Conservation (phyloP, 2,329 filamentous ascomycete species). For the Elsinoe fawcettii region DNA sequence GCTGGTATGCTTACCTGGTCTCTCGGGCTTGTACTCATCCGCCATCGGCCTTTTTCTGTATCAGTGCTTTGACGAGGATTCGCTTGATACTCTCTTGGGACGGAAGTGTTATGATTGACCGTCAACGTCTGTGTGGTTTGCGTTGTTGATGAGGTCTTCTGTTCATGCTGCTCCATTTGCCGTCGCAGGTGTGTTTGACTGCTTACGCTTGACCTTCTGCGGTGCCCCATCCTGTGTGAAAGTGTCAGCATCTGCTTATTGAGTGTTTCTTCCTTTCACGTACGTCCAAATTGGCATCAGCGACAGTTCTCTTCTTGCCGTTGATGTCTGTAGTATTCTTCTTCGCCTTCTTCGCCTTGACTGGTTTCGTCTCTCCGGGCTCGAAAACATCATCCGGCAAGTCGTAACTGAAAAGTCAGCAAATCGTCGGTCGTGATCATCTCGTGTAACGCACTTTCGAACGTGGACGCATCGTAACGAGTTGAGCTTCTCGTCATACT, state of each 20-base stretch:
- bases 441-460: conserved; percentile 59
- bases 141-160: not conserved
- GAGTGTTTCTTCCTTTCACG: not conserved
- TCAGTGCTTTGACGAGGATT: not conserved
- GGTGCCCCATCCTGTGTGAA: not conserved
- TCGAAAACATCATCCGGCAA: conserved; percentile 86
- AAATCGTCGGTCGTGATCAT: conserved; percentile 4
- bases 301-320: conserved; percentile 38
- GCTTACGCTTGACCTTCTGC: conserved; percentile 15
- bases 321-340: conserved; percentile 20
- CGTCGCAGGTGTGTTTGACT: conserved; percentile 11
- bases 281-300: conserved; percentile 41
- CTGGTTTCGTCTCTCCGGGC: conserved; percentile 56
- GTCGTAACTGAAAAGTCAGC: conserved; percentile 57
- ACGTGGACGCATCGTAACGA: conserved; percentile 75
- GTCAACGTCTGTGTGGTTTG: not conserved
- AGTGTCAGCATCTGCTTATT: not conserved
- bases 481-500: conserved; percentile 67
- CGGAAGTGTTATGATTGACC: not conserved
- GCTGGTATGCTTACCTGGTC: not conserved
- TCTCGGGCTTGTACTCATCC: not conserved
- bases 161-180: not conserved
- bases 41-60: not conserved
- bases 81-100: not conserved
- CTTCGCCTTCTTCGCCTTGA: conserved; percentile 35